phyloP scores from a whole-genome alignment of 31 red algal species.

The Odonthalia washingtoniensis region DNA sequence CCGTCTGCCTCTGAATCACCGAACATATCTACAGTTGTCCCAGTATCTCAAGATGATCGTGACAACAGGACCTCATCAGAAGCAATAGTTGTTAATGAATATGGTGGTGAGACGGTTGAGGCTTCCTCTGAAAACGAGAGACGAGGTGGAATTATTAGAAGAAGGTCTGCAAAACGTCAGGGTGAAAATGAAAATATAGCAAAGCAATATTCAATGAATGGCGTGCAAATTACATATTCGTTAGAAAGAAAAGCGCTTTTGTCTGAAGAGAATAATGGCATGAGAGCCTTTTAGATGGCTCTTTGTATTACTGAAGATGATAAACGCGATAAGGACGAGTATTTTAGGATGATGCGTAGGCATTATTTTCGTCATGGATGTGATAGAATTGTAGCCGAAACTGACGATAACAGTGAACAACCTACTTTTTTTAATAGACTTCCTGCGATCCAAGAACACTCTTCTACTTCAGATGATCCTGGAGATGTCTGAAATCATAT shows the following conservation, averaged over 20 bases:
- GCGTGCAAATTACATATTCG: not conserved
- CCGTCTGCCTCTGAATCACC: no score
- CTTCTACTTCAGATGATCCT: not conserved
- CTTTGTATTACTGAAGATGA: not conserved
- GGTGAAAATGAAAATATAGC: slow-evolving; percentile 5
- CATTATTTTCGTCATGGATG: not conserved
- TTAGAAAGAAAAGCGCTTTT: not conserved
- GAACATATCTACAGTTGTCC: no score
- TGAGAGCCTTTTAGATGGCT: not conserved
- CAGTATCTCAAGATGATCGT: no score
- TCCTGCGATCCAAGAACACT: not conserved
- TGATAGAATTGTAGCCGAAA: not conserved
- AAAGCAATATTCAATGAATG: not conserved
- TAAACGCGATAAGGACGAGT: not conserved
- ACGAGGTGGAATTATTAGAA: not conserved
- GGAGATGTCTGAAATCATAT: not conserved
- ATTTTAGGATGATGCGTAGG: slow-evolving; percentile 20
- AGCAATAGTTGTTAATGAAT: no score
- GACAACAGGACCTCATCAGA: no score
- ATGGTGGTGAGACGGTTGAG: no score
- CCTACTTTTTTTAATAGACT: not conserved
- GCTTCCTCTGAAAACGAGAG: no score
- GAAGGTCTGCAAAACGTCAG: slow-evolving; percentile 11
- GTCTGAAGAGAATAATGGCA: not conserved
- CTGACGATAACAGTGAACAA: not conserved